Evolutionary conservation across 441 rosid species (phyloP), one percentile per base, ranked within the genome.

Genomic region (Gossypium schwendimanii): DNA sequence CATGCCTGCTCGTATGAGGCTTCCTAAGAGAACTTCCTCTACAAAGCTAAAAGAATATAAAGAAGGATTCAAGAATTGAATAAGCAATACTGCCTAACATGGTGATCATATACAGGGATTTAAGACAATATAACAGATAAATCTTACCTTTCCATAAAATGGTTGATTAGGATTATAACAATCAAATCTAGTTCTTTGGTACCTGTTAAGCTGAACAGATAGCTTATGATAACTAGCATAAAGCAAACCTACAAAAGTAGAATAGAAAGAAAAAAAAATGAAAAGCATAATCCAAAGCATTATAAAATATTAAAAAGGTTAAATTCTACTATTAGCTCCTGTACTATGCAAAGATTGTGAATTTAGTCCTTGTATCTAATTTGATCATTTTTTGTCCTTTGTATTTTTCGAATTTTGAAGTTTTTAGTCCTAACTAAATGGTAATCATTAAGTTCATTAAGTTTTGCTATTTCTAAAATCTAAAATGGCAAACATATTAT

Each of bases 11-110:
- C 44, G 53, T 50, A 10, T 0, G 41, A 72, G 21, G 65, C 70
- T 67, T 58, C 9, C 59, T 41, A 53, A 44, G 17, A 76, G 44
- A 68, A 78, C 75, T 67, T 69, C 65, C 69, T 11, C 68, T 57
- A 44, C 69, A 41, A 66, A 72, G 68, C 89, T 85, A 70, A 54
- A 50, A 54, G n/a, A 75, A 71, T 7, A 39, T 39, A 39, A n/a
- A 18, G 9, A 60, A 41, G 61, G 61, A 44, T 58, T 23, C 65
- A 70, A 63, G 61, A 11, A 50, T 21, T 57, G 14, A 70, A 64
- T 11, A 11, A 44, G 5, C 1, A 23, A 61, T 70, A 28, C 57
- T 36, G 2, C 33, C n/a, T 9, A 50, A 57, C 17, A 23, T n/a
- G 55, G 6, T 24, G 21, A 66, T 21, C 21, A 33, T 17, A 69